Conservation (phyloP, 331 rosid species). For the Erythrophleum ivorense region DNA sequence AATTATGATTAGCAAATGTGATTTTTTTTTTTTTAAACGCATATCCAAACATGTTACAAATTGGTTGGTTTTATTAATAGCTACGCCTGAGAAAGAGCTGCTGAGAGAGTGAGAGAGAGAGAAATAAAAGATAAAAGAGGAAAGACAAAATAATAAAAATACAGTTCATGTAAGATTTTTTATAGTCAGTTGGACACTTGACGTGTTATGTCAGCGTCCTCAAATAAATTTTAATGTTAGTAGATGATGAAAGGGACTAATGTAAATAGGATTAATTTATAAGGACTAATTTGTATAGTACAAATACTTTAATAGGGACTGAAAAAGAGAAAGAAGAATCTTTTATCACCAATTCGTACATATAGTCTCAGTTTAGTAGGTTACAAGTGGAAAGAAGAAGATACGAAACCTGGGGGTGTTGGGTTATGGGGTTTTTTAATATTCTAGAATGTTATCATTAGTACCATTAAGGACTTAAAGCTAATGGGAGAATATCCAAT, state of each 20-base stretch:
- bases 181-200: background rate
- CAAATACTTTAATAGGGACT: background rate
- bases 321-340: background rate
- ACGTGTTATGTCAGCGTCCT: background rate
- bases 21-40: no score
- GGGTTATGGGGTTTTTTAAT: conserved; percentile 1
- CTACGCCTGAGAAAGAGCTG: no score
- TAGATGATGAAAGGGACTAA: background rate
- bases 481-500: conserved; percentile 35
- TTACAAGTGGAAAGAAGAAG: conserved; percentile 12
- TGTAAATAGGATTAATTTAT: background rate
- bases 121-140: no score
- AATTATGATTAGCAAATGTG: no score
- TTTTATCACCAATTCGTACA: no score
- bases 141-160: no score
- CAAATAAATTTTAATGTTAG: background rate
- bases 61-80: no score
- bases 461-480: conserved; percentile 31
- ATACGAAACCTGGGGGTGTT: background rate
- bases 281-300: background rate
- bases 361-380: background rate
- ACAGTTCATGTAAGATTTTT: no score
- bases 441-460: conserved; percentile 37
- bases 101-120: no score
- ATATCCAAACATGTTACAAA: no score